A percentile compares a stretch with the other conserved stretches of the same genome.
phyloP scores from a whole-genome alignment of 225 moss, liverwort and hornwort species.

The Takakia lepidozioides region DNA sequence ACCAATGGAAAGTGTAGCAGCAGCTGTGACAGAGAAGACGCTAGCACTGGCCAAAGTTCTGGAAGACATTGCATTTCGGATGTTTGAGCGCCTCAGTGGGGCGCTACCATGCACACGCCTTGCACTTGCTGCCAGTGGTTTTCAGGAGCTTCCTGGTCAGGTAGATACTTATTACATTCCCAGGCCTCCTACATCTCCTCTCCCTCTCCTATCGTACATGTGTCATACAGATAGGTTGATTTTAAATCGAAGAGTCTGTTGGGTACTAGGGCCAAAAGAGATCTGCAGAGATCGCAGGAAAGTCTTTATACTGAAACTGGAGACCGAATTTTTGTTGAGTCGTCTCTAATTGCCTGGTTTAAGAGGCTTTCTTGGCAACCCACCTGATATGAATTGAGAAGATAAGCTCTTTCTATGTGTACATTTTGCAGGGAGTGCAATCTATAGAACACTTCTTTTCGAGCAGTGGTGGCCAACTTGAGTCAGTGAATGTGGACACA shows the following conservation, averaged over 20 bases:
- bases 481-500: conserved; percentile 12
- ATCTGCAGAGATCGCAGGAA: neutral
- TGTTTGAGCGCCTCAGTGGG: conserved; percentile 57
- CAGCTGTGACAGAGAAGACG: conserved; percentile 58
- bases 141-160: conserved; percentile 78
- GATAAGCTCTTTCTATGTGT: too few relatives aligned
- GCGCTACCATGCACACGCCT: conserved; percentile 84
- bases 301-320: neutral
- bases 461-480: conserved; percentile 8
- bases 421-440: conserved; percentile 48
- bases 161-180: conserved; percentile 14
- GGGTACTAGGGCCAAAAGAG: neutral
- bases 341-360: neutral
- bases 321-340: neutral
- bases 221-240: too few relatives aligned
- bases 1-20: conserved; percentile 21
- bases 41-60: conserved; percentile 60
- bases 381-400: too few relatives aligned
- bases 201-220: neutral
- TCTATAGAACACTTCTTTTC: conserved; percentile 84
- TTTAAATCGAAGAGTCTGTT: neutral
- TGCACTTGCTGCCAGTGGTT: conserved; percentile 73
- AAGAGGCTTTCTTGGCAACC: too few relatives aligned
- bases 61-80: conserved; percentile 56
- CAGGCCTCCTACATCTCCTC: neutral